Base-by-base conservation (phyloP, 495 filamentous ascomycete species). In the Oleoguttula mirabilis region DNA sequence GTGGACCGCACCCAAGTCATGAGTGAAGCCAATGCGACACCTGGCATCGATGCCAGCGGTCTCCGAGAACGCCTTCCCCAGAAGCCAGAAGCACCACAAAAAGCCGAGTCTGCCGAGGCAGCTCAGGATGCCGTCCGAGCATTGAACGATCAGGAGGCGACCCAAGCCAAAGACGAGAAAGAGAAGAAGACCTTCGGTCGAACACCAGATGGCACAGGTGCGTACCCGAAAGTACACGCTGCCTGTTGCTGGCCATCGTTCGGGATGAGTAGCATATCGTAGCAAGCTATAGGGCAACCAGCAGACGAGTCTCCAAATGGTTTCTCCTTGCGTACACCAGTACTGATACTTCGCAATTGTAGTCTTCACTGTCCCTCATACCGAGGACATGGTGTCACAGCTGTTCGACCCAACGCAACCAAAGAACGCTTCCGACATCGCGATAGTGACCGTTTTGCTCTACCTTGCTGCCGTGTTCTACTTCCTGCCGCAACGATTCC, bases 371-470 rank as follows among this genome's bases (percentile, higher is more conserved):
- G 90, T 98, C 16, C 92, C 90, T 33, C 80, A 85, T 49, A 98
- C 90, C 32, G 85, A 94, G 69, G 90, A 98, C 63, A 96, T 96
- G 88, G 90, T 98, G 54, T 92, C 90, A 39, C 90, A 94, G 60
- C 73, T 98, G 15, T 73, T 98, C 47, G 92, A 88, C 41, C 90
- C 90, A n/a, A 82, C 77, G 36, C 77, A 94, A 60, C 87, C 90
- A 3, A 98, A 98, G 67, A 96, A 96, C 55, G 50, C 92, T 30
- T 86, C 85, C 46, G 90, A 98, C 57, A 55, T 76, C 24, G 50
- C 81, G 17, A 85, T 98, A 44, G 67, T 96, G n/a, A 71, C 72
- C n/a, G 71, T 93, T 23, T 67, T 98, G 22, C 82, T 69, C 25
- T 55, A 71, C 20, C 82, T 92, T 52, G 78, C 93, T 47, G 54